Evolutionary conservation across 208 protist species (phyloP), one percentile per base, ranked within the genome.

Genomic region (Naegleria lovaniensis): DNA sequence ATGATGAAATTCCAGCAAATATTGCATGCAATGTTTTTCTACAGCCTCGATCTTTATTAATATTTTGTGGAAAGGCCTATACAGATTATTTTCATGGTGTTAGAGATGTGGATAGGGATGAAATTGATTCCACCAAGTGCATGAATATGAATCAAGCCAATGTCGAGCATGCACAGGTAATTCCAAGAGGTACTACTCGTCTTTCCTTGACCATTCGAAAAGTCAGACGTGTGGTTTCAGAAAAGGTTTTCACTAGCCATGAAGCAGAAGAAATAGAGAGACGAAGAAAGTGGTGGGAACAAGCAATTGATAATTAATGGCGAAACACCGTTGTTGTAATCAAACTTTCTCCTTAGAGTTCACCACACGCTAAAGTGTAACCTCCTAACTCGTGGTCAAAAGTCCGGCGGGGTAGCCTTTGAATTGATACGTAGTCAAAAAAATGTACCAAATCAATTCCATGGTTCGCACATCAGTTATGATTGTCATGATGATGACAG

Each of bases 31-130:
- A 90, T 67, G 94, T 97, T 15, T 95, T 97, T 36, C 76, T 97
- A 89, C 95, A 97, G 93, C 96, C 96, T 0, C 93, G 96, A 33
- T 97, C 95, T 15, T 91, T 97, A 67, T 91, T 97, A 11, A 92
- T 97, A 83, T 97, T 97, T 91, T 91, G 92, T 13, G 93, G 94
- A 2, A 94, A 95, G 58, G 95, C 93, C 36, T 97, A 96, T 91
- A 95, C 96, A 91, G 95, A 96, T 93, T 94, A 97, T 91, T 96
- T 95, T 33, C 96, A 97, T 90, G 96, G 96, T 16, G 94, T 97
- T 15, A 95, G 94, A 15, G 96, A 97, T 92, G 91, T 94, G 87
- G 92, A 58, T 25, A 94, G 96, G 16, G 94, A 96, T 59, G 91
- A 93, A 29, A 91, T 97, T 22, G 90, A 93, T 25, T 90, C 94